Evolutionary conservation across 768 basidiomycete species (phyloP), one percentile per base, ranked within the genome.

Genomic region (Termitomyces sp.): DNA sequence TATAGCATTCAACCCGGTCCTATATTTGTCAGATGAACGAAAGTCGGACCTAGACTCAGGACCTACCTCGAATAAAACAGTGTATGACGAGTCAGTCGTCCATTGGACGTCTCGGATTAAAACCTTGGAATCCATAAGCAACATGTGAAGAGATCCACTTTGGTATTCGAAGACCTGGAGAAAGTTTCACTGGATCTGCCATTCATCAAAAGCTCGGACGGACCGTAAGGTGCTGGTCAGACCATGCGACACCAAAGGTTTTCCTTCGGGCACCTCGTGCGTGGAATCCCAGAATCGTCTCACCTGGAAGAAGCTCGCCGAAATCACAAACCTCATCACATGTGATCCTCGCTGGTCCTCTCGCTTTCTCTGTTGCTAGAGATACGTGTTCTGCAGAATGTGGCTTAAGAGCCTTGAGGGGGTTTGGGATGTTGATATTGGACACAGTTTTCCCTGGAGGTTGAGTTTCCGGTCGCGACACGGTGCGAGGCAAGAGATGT

Each of bases 331-430:
- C 67, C 3, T 73, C 67, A 19, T 71, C 75, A 7, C 75, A 60
- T 30, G 59, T 59, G 32, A 75, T 57, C 35, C 71, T 71, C 46
- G 65, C 69, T 12, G 53, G 34, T 55, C 58, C 59, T 44, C 63
- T 59, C 58, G 63, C 30, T 44, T 56, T 57, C 55, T 69, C 62
- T 32, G 65, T 37, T 17, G 65, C 39, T 17, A 60, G 17, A 54
- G 61, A 43, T 2, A 80, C 50, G 52, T 75, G 72, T 30, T 87
- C 86, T 0, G 74, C 63, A n/a, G 82, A 80, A n/a, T 66, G 74
- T 27, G 71, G 71, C 54, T 75, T 74, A 14, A 81, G 73, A 1
- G 75, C 71, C 65, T 84, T 90, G 73, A 90, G 84, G 3, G 84
- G 79, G 58, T 84, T 86, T 7, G 85, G 75, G n/a, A 88, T 69